Evolutionary conservation across 495 filamentous ascomycete species (phyloP), one percentile per base, ranked within the genome.

Genomic region (Aspergillus campestris): DNA sequence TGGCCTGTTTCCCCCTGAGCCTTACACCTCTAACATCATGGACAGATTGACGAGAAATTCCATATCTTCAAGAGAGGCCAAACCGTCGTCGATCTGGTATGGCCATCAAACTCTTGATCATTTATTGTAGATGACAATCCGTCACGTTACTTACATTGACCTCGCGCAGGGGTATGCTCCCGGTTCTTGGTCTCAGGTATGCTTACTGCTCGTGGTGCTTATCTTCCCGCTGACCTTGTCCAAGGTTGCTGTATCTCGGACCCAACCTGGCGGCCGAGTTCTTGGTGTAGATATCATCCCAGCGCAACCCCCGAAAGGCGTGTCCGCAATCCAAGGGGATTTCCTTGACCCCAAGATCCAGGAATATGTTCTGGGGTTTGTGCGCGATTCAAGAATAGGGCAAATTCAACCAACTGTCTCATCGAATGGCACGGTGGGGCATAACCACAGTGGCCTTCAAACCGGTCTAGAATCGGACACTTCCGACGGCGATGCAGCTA

Each of bases 231-330:
- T 50, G 38, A 50, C 30, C 12, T 40, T 34, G 11, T 30, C 2
- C 10, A 33, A 49, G 84, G 89, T 96, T n/a, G 94, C 92, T 6
- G 68, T 86, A 3, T 82, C 83, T 45, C 77, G 78, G 6, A 94
- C 86, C 3, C 65, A 74, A 43, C 91, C 92, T 0, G 61, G 74
- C 35, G 91, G 92, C 0, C 77, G 83, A 15, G 80, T 98, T 9
- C 59, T 98, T 12, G 92, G 92, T 7, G 87, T 98, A 53, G 92
- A 98, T 57, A 77, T 97, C 18, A 87, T 97, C 38, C 92, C 94
- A 11, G 85, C 89, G 0, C 82, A 87, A 61, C 92, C 94, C 11
- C 90, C 91, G 0, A 80, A 73, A 57, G 92, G 94, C 2, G 87
- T 91, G 0, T 91, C 86, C 13, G 87, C 89, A 4, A 87, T 98